These are phyloP conservation scores for Ascochyta viciae-villosae DNA, from an alignment of 2,329 filamentous ascomycete species.

Conservation along the genomic window DNA sequence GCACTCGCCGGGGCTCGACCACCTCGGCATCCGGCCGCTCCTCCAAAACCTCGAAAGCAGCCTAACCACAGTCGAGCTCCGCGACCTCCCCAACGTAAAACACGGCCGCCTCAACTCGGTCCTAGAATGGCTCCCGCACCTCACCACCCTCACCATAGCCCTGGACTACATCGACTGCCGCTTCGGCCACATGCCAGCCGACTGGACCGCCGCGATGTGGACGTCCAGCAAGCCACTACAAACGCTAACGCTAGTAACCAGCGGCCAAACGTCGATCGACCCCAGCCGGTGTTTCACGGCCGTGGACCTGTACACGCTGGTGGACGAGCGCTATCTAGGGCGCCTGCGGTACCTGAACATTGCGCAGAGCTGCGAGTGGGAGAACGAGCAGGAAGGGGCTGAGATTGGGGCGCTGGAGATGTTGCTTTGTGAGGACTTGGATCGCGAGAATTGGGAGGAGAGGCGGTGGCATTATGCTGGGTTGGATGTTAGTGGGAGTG, in stretches of 20 bases:
- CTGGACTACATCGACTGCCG: slow-evolving; percentile 56
- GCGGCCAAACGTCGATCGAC: slow-evolving; percentile 40
- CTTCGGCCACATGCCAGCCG: slow-evolving; percentile 42
- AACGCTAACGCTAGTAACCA: slow-evolving; percentile 50
- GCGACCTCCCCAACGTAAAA: slow-evolving; percentile 50
- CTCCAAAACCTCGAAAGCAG: slow-evolving; percentile 41
- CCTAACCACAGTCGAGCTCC: slow-evolving; percentile 49
- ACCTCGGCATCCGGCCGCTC: slow-evolving; percentile 46
- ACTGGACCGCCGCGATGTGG: slow-evolving; percentile 26
- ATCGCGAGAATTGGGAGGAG: slow-evolving; percentile 47
- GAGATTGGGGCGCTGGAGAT: slow-evolving; percentile 51
- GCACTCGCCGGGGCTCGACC: slow-evolving; percentile 52
- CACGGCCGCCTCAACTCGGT: slow-evolving; percentile 51
- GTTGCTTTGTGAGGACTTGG: slow-evolving; percentile 47
- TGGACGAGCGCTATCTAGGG: slow-evolving; percentile 52
- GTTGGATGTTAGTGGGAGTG: slow-evolving; percentile 8
- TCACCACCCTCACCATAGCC: slow-evolving; percentile 52
- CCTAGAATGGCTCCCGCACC: slow-evolving; percentile 49
- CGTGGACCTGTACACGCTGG: slow-evolving; percentile 51
- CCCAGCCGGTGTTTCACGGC: slow-evolving; percentile 49
- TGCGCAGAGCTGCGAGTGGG: slow-evolving; percentile 51
- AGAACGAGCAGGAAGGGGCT: slow-evolving; percentile 35
- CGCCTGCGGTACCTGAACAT: slow-evolving; percentile 48
- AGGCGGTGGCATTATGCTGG: slow-evolving; percentile 45
- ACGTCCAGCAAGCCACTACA: slow-evolving; percentile 39